Conservation (phyloP, 768 basidiomycete genomes). For the Mycena epipterygia region DNA sequence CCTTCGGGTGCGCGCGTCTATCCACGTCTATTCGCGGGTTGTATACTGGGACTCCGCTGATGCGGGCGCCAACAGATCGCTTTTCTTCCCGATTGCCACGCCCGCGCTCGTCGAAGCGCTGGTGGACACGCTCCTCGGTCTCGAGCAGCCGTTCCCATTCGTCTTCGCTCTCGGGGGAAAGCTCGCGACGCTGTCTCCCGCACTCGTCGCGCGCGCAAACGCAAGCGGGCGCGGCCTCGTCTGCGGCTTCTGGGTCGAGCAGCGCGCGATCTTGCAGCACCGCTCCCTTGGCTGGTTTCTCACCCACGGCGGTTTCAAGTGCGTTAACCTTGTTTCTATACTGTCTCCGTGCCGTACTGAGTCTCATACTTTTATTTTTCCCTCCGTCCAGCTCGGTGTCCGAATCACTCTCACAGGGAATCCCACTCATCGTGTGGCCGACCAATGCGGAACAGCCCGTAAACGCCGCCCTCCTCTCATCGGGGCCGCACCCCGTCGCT, state of each 20-base stretch:
- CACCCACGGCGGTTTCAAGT: too few relatives aligned
- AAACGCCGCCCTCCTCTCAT: constrained; percentile 13
- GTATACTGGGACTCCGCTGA: too few relatives aligned
- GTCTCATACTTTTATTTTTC: background rate
- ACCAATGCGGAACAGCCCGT: constrained; percentile 15
- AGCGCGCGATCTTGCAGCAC: too few relatives aligned
- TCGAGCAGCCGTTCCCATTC: constrained; percentile 15
- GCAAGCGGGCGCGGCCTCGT: constrained; percentile 18
- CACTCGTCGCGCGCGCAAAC: constrained; percentile 19
- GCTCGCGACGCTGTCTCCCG: constrained; percentile 8
- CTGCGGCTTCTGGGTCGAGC: too few relatives aligned
- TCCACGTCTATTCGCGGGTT: background rate
- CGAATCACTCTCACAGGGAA: too few relatives aligned
- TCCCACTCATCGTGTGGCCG: constrained; percentile 29
- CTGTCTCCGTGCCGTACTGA: constrained; percentile 1
- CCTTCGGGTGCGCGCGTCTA: constrained; percentile 10
- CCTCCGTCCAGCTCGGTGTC: background rate
- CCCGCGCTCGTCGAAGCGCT: constrained; percentile 11
- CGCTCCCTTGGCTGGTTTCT: too few relatives aligned
- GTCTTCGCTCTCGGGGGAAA: too few relatives aligned
- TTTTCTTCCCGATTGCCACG: constrained; percentile 17
- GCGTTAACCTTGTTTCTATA: constrained; percentile 15
- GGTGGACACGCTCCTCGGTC: constrained; percentile 3
- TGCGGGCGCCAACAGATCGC: background rate
- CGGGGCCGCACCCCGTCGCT: constrained; percentile 23